Evolutionary conservation across 2,329 filamentous ascomycete species (phyloP), one percentile per base, ranked within the genome.

Genomic region (Hypoxylon sp.): DNA sequence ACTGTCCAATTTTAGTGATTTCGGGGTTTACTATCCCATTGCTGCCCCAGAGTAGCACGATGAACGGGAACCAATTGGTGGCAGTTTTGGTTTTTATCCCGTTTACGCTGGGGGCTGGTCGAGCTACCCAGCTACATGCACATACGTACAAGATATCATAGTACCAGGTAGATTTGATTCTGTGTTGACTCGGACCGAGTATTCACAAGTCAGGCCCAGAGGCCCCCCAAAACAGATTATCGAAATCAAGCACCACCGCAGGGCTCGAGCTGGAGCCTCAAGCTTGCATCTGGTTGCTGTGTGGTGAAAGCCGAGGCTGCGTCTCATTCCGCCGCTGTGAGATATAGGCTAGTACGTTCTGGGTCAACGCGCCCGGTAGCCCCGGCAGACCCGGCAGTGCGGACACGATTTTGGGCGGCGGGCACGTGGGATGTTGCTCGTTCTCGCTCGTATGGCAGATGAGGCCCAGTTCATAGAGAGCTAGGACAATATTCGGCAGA

Each of bases 231-330:
- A 45, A 18, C 2, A 23, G 24, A 43, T 7, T 17, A 15, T 29
- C 11, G 15, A 41, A 43, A 3, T 33, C 1, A 17, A 42, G 27
- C 20, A 45, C 21, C 21, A 45, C 35, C 27, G 40, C 38, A 49
- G 26, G 56, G 55, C 60, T 59, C 57, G 29, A 51, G 60, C 56
- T 54, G 60, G 54, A 43, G 38, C 10, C 17, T 27, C 8, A 58
- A 40, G 49, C 47, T 41, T 62, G 55, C 38, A 48, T 55, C 29
- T 60, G 38, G 11, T 31, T 43, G 42, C 18, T 46, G 31, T 26
- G 41, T 26, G 33, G 45, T 49, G 26, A 37, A 49, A 52, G 40
- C 40, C 54, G 35, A 58, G 46, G 45, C 58, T 53, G 49, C 35
- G 38, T 54, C 17, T 11, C 45, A 35, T 55, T 35, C 51, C 37